Conservation (phyloP, 1,284 basidiomycete species). For the Kwoniella shivajii region DNA sequence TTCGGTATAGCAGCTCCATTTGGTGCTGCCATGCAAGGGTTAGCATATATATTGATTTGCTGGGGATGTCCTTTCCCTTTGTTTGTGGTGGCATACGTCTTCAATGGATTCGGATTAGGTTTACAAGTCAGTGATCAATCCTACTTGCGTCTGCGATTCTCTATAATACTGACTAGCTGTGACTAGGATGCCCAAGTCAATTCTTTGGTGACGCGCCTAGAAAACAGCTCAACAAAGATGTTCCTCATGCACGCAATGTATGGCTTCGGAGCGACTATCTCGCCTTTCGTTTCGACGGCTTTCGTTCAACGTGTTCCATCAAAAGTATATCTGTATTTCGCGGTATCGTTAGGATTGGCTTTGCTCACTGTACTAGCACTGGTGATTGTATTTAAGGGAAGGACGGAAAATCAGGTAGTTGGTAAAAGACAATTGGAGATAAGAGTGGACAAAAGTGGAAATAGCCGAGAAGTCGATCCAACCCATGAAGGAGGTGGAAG, state of each 20-base stretch:
- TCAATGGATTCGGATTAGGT: conserved; percentile 66
- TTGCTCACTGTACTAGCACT: conserved; percentile 58
- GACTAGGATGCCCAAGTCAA: conserved; percentile 48
- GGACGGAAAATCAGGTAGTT: conserved; percentile 59
- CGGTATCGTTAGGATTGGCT: conserved; percentile 64
- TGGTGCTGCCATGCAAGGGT: conserved; percentile 45
- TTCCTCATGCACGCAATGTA: conserved; percentile 65
- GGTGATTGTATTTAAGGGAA: conserved; percentile 60
- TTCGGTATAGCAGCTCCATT: conserved; percentile 60
- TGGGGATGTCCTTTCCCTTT: conserved; percentile 68
- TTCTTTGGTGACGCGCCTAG: conserved; percentile 38
- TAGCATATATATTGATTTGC: conserved; percentile 62
- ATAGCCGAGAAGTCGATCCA: neutral
- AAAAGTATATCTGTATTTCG: conserved; percentile 65
- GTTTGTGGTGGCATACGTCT: conserved; percentile 63
- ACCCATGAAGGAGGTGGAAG: conserved; percentile 16
- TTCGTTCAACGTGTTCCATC: conserved; percentile 59
- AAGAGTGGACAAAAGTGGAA: neutral
- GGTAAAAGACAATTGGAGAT: conserved; percentile 24
- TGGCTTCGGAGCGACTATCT: conserved; percentile 66
- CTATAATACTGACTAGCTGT: neutral
- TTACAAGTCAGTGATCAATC: conserved; percentile 55
- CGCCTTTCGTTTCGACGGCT: conserved; percentile 69
- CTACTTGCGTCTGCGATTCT: neutral
- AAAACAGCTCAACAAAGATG: conserved; percentile 59